Conservation (phyloP, 1,284 basidiomycete genomes). For the Ganoderma sinense region DNA sequence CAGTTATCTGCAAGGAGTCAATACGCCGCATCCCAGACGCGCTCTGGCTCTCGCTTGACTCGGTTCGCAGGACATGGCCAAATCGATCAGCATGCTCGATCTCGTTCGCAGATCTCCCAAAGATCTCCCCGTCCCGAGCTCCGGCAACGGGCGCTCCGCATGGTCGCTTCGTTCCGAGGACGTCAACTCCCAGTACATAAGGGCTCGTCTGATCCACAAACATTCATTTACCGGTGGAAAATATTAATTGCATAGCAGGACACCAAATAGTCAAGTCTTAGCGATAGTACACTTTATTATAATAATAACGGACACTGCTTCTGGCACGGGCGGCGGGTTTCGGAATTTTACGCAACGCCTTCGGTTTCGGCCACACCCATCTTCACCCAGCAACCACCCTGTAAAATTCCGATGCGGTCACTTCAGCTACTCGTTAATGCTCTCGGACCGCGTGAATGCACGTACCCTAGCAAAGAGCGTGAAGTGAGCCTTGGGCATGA, state of each 20-base stretch:
- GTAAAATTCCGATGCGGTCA: background rate
- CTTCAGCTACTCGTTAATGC: too few species aligned
- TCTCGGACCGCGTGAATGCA: constrained; percentile 16
- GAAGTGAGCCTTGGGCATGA: constrained; percentile 32
- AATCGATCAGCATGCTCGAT: constrained; percentile 28
- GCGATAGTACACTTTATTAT: background rate
- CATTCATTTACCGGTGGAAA: background rate
- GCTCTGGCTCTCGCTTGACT: constrained; percentile 20
- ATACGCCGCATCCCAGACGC: background rate
- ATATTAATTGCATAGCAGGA: background rate
- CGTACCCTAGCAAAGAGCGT: constrained; percentile 46
- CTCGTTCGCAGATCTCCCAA: constrained; percentile 23
- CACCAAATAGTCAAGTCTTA: background rate
- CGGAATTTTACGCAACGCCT: background rate
- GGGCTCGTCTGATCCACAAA: background rate
- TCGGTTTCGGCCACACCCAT: constrained; percentile 27
- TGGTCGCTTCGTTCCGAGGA: constrained; percentile 12
- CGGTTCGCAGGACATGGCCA: constrained; percentile 7
- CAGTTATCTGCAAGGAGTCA: constrained; percentile 17
- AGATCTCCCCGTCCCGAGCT: constrained; percentile 6
- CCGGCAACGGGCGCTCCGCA: constrained; percentile 11
- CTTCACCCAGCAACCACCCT: constrained; percentile 41
- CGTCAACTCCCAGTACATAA: background rate
- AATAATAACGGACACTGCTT: background rate
- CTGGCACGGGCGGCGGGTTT: background rate